These are phyloP conservation scores for Rhodomyrtus tomentosa DNA, from an alignment of 345 rosid species.

Conservation along the genomic window DNA sequence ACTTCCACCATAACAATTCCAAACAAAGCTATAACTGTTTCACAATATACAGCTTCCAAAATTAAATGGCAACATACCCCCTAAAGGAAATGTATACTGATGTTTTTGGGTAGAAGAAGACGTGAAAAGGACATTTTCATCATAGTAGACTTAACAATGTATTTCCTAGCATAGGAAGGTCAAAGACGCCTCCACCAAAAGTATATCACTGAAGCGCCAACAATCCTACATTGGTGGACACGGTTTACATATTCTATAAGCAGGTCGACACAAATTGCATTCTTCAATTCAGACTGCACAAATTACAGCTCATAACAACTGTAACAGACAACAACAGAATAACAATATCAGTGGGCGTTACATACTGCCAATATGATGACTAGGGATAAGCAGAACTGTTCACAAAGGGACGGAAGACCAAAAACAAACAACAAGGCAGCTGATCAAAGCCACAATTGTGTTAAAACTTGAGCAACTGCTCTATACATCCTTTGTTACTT, in stretches of 20 bases:
- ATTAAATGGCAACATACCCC: background rate
- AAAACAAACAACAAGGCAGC: background rate
- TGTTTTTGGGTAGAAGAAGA: background rate
- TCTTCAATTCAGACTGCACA: background rate
- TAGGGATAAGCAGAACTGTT: background rate
- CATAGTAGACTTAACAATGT: background rate
- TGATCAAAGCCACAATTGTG: background rate
- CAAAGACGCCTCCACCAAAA: background rate
- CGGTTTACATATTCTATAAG: background rate
- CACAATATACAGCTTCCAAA: background rate
- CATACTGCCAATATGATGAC: background rate
- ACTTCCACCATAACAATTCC: background rate
- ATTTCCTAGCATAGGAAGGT: background rate
- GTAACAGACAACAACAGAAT: background rate
- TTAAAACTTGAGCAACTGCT: background rate
- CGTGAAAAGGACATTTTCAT: background rate
- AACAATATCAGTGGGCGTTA: background rate
- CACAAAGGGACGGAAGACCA: background rate
- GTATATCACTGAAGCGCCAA: background rate
- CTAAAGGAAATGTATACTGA: background rate
- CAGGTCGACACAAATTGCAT: background rate
- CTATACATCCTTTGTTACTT: background rate
- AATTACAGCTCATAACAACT: background rate
- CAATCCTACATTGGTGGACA: background rate
- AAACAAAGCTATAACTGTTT: background rate